A percentile compares a stretch with the other conserved stretches of the same genome.
phyloP scores from a whole-genome alignment of 495 filamentous ascomycete genomes.

The Neurospora cerealis region DNA sequence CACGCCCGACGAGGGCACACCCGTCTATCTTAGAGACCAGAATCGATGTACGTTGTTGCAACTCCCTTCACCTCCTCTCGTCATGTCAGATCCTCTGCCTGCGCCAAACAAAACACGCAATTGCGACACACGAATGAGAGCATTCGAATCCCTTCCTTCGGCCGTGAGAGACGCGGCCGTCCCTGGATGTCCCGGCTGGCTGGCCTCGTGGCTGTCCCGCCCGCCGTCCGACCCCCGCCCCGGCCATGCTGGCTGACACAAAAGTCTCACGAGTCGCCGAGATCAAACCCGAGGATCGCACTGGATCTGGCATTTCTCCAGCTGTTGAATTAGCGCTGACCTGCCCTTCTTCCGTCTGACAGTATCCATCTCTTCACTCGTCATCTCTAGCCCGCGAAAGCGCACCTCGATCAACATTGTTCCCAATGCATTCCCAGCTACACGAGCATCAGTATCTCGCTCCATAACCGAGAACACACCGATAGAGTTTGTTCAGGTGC shows the following conservation, averaged over 20 bases:
- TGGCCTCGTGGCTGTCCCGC: not conserved
- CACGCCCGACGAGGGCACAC: constrained; percentile 75
- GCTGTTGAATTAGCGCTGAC: constrained; percentile 10
- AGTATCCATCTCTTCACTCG: constrained; percentile 76
- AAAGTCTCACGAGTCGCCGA: not conserved
- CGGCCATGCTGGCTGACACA: not conserved
- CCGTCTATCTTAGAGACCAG: constrained; percentile 83
- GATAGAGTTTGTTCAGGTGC: constrained; percentile 87
- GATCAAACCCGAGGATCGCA: not conserved
- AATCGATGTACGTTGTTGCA: constrained; percentile 54
- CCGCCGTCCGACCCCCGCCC: not conserved
- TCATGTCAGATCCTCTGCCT: not conserved
- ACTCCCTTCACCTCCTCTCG: constrained; percentile 1
- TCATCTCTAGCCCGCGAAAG: constrained; percentile 65
- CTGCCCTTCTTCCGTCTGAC: constrained; percentile 2
- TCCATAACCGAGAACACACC: constrained; percentile 62
- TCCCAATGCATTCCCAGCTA: constrained; percentile 84
- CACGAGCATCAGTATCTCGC: constrained; percentile 65
- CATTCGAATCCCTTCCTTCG: not conserved
- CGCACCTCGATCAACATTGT: constrained; percentile 66
- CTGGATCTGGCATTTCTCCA: not conserved
- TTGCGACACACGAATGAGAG: not conserved
- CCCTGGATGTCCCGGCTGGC: not conserved
- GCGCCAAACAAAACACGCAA: not conserved
- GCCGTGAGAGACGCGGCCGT: not conserved